Conservation (phyloP, 148 eudicot genomes). For the Camellia japonica region DNA sequence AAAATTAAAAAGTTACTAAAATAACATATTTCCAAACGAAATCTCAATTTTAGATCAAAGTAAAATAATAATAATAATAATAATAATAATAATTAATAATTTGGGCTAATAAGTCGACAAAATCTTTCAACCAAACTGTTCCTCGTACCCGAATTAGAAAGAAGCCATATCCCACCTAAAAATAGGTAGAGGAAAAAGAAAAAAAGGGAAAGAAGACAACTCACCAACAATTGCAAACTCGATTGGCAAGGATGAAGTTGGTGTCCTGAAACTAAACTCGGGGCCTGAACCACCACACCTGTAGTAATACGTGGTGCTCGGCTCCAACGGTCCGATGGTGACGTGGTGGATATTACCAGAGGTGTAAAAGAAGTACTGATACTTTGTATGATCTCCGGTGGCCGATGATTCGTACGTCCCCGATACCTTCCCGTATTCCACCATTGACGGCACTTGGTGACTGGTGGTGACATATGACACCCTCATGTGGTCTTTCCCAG, state of each 20-base stretch:
- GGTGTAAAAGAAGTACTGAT: conserved; percentile 59
- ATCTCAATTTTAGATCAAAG: no score
- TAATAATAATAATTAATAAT: no score
- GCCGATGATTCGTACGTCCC: conserved; percentile 49
- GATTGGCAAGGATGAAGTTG: conserved; percentile 58
- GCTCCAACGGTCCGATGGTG: conserved; percentile 64
- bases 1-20: no score
- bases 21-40: no score
- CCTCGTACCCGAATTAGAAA: no score
- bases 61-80: no score
- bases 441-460: conserved; percentile 49
- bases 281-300: conserved; percentile 55
- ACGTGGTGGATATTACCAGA: conserved; percentile 77
- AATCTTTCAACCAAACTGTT: no score
- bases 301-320: conserved; percentile 67
- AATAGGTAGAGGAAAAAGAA: not conserved
- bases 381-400: conserved; percentile 54
- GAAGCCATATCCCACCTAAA: no score
- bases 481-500: conserved; percentile 63
- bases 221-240: conserved; percentile 68
- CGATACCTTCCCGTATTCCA: conserved; percentile 58
- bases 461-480: conserved; percentile 70
- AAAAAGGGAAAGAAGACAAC: not conserved
- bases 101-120: no score
- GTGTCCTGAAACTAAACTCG: conserved; percentile 72